phyloP scores from a whole-genome alignment of 1,139 yeast species.

The Protomyces inundatus region DNA sequence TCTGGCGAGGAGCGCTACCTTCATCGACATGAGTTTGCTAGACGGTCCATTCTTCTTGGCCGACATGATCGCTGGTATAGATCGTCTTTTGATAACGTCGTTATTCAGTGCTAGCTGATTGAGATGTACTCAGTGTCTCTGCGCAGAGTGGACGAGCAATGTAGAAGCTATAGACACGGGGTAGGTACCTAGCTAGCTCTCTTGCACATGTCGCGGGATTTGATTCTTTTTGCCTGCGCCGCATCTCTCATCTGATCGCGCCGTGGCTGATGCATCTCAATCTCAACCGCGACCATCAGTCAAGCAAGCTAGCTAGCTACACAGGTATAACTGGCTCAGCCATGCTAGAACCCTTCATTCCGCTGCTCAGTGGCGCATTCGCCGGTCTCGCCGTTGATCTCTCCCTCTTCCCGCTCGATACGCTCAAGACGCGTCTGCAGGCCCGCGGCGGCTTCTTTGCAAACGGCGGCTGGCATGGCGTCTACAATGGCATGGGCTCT shows the following conservation, averaged over 20 bases:
- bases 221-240: not conserved
- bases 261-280: not conserved
- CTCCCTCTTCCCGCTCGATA: constrained; percentile 92
- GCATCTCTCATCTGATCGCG: not conserved
- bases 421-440: constrained; percentile 86
- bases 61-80: not conserved
- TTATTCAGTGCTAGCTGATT: too few species aligned
- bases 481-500: constrained; percentile 86
- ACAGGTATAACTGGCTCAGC: not conserved
- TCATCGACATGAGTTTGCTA: constrained; percentile 20
- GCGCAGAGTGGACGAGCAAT: too few species aligned
- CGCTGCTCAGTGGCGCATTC: constrained; percentile 58
- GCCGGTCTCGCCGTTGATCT: constrained; percentile 96
- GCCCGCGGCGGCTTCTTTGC: constrained; percentile 89
- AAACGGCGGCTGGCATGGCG: constrained; percentile 90
- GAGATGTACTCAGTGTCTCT: too few species aligned
- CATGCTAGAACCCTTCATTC: constrained; percentile 9
- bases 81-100: too few species aligned
- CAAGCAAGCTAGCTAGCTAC: not conserved
- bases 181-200: too few species aligned
- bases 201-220: too few species aligned
- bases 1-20: not conserved
- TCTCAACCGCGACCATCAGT: not conserved
- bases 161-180: too few species aligned
- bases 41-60: not conserved